Evolutionary conservation across 1,284 basidiomycete species (phyloP).

Genomic region (Boletus sp.): DNA sequence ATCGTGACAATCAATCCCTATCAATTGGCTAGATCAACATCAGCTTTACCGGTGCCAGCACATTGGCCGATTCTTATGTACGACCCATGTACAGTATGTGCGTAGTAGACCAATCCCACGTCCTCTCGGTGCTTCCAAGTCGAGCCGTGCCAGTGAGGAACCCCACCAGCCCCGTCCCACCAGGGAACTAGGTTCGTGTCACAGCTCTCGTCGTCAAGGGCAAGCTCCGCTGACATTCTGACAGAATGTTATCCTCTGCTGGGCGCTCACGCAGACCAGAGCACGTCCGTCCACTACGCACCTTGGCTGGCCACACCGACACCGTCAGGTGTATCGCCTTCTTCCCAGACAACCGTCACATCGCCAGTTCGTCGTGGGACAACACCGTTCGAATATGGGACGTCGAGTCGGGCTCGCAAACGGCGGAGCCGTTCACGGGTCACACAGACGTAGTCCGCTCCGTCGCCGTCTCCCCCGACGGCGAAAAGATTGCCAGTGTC

Average conservation of each 20-base stretch:
- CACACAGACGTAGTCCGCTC: slow-evolving; percentile 33
- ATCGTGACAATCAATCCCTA: too few relatives aligned
- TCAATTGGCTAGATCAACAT: too few relatives aligned
- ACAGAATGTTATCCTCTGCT: slow-evolving; percentile 24
- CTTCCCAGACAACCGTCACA: slow-evolving; percentile 27
- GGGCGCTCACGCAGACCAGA: slow-evolving; percentile 25
- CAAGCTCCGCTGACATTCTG: not conserved
- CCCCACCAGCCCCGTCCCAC: too few relatives aligned
- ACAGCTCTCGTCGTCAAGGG: too few relatives aligned
- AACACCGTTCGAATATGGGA: slow-evolving; percentile 31
- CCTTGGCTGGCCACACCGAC: slow-evolving; percentile 25
- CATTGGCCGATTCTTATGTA: too few relatives aligned
- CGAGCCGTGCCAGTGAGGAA: too few relatives aligned
- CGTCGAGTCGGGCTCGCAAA: slow-evolving; percentile 18
- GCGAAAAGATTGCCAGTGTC: slow-evolving; percentile 27
- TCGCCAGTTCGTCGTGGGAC: slow-evolving; percentile 32
- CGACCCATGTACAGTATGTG: not conserved
- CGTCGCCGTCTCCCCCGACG: slow-evolving; percentile 30
- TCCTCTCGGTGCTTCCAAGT: too few relatives aligned
- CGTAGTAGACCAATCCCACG: not conserved
- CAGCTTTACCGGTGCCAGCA: too few relatives aligned
- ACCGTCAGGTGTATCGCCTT: slow-evolving; percentile 31
- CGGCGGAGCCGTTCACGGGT: slow-evolving; percentile 19
- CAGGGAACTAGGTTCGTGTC: too few relatives aligned
- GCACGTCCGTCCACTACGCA: slow-evolving; percentile 29